phyloP scores from a whole-genome alignment of 805 yeast genomes.

The Teunomyces stri region DNA sequence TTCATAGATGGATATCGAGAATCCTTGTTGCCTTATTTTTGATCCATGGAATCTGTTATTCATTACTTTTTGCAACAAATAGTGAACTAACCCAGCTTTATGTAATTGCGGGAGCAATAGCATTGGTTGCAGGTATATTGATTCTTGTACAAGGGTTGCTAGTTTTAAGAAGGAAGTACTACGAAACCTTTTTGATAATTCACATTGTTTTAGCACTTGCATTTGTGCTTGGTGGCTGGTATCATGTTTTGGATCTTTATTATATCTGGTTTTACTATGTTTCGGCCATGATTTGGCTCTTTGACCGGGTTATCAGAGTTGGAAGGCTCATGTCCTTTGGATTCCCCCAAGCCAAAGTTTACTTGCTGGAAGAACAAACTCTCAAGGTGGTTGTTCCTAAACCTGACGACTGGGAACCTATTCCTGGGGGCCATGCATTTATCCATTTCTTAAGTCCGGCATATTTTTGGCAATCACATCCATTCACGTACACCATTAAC shows the following conservation, averaged over 20 bases:
- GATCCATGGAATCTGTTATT: slow-evolving; percentile 33
- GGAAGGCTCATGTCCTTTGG: slow-evolving; percentile 22
- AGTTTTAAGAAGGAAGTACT: slow-evolving; percentile 18
- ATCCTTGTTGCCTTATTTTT: slow-evolving; percentile 38
- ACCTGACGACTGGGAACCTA: slow-evolving; percentile 21
- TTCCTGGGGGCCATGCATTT: slow-evolving; percentile 25
- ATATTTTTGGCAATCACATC: slow-evolving; percentile 33
- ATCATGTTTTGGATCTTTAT: slow-evolving; percentile 10
- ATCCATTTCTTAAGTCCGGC: slow-evolving; percentile 24
- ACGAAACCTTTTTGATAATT: slow-evolving; percentile 21
- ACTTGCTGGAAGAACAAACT: slow-evolving; percentile 23
- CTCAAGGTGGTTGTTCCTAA: slow-evolving; percentile 21
- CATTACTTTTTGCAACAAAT: background rate
- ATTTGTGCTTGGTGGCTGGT: slow-evolving; percentile 20
- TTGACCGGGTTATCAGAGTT: slow-evolving; percentile 21
- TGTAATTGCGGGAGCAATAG: slow-evolving; percentile 21
- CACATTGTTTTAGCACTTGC: slow-evolving; percentile 21
- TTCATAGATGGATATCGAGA: slow-evolving; percentile 59
- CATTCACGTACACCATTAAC: slow-evolving; percentile 24
- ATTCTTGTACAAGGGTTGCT: slow-evolving; percentile 21
- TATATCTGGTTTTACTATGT: slow-evolving; percentile 16
- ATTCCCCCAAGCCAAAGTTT: slow-evolving; percentile 20
- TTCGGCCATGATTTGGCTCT: slow-evolving; percentile 21
- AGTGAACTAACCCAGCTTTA: slow-evolving; percentile 12
- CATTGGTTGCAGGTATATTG: slow-evolving; percentile 11